Conservation (phyloP, 495 filamentous ascomycete genomes). For the Mytilinidion resinicola region DNA sequence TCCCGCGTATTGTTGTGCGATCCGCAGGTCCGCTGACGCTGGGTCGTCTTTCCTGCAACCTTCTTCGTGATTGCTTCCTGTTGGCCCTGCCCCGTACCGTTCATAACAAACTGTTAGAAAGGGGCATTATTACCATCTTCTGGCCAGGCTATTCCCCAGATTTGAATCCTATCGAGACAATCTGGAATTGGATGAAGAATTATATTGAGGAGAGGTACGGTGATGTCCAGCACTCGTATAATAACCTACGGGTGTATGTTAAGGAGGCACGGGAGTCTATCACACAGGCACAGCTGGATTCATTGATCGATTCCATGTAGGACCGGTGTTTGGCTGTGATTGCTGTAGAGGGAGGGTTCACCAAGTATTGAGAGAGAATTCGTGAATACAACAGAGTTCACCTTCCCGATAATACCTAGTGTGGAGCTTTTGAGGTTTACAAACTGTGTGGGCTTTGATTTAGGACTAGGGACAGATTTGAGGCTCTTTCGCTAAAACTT, state of each 20-base stretch:
- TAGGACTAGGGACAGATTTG: too few species aligned
- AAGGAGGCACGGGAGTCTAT: conserved; percentile 11
- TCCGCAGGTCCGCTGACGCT: too few species aligned
- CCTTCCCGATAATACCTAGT: too few species aligned
- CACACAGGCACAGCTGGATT: background rate
- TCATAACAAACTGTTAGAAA: too few species aligned
- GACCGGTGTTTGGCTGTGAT: conserved; percentile 3
- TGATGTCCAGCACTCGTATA: background rate
- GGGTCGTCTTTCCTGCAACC: too few species aligned
- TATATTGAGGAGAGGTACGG: conserved; percentile 6
- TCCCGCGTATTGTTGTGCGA: too few species aligned
- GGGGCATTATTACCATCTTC: conserved; percentile 16
- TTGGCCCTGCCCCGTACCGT: too few species aligned
- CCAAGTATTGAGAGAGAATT: conserved; percentile 6
- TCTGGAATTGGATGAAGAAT: conserved; percentile 26
- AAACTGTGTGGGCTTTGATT: too few species aligned
- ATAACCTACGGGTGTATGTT: conserved; percentile 8
- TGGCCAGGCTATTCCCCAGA: conserved; percentile 28
- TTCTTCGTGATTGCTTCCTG: too few species aligned
- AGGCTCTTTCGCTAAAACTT: too few species aligned
- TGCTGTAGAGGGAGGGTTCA: conserved; percentile 1
- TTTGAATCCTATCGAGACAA: conserved; percentile 29
- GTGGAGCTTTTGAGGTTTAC: too few species aligned
- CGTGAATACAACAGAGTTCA: too few species aligned
- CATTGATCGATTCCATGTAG: conserved; percentile 6